phyloP scores from a whole-genome alignment of 1,284 basidiomycete genomes.

The Xerocomus nothofagi region DNA sequence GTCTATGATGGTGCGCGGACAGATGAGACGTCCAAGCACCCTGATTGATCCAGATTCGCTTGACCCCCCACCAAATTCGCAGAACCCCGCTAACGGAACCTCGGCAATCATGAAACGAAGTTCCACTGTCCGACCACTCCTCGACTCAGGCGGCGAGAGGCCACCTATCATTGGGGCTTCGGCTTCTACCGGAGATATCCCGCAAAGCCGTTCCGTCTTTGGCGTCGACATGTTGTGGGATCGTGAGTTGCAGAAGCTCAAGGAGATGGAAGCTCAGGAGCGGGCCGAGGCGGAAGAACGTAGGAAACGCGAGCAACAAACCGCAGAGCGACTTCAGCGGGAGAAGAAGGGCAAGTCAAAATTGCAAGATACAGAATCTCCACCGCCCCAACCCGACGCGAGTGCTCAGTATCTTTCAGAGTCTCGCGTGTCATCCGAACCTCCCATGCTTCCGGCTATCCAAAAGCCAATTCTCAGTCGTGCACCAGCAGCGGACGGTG shows the following conservation, averaged over 20 bases:
- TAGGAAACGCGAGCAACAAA: slow-evolving; percentile 43
- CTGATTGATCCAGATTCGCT: slow-evolving; percentile 71
- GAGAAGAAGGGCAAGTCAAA: slow-evolving; percentile 46
- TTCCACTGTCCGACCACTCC: slow-evolving; percentile 57
- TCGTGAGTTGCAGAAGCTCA: slow-evolving; percentile 71
- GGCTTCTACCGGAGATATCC: slow-evolving; percentile 31
- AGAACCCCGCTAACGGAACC: slow-evolving; percentile 23
- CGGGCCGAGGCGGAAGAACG: slow-evolving; percentile 50
- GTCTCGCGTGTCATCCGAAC: slow-evolving; percentile 42
- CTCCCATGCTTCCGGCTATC: slow-evolving; percentile 59
- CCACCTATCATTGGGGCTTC: slow-evolving; percentile 32
- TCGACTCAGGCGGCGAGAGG: slow-evolving; percentile 50
- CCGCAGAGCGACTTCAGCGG: slow-evolving; percentile 41
- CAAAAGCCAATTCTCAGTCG: slow-evolving; percentile 45
- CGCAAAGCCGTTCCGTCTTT: slow-evolving; percentile 69
- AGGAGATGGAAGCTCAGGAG: slow-evolving; percentile 68
- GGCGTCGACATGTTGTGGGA: slow-evolving; percentile 83
- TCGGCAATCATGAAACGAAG: slow-evolving; percentile 45
- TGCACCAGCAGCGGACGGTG: slow-evolving; percentile 47
- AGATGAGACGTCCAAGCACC: slow-evolving; percentile 56
- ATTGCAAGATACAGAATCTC: slow-evolving; percentile 42
- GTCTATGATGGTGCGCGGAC: slow-evolving; percentile 77
- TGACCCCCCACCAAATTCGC: slow-evolving; percentile 30
- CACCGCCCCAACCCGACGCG: slow-evolving; percentile 10
- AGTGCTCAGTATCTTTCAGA: slow-evolving; percentile 13